Conservation (phyloP, 805 yeast species). For the Cyberlindnera sargentensis region DNA sequence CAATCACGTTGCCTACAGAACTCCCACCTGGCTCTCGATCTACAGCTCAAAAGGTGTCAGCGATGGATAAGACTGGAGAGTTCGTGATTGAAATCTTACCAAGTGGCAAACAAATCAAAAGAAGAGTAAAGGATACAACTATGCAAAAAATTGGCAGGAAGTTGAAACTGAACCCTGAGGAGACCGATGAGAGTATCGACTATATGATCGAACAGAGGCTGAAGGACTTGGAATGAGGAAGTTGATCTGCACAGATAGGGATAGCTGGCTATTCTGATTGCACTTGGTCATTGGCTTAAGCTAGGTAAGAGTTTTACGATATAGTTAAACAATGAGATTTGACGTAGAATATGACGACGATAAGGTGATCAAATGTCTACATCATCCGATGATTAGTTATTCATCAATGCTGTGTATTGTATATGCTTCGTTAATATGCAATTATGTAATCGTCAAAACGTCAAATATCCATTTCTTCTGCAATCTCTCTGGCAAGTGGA, state of each 20-base stretch:
- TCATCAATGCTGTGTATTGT: background rate
- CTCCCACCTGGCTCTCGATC: constrained; percentile 42
- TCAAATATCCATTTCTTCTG: constrained; percentile 11
- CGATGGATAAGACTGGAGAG: constrained; percentile 20
- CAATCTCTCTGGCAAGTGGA: constrained; percentile 15
- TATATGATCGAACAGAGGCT: constrained; percentile 47
- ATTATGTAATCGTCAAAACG: background rate
- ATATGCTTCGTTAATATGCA: background rate
- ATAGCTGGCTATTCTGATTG: constrained; percentile 6
- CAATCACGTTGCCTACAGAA: constrained; percentile 31
- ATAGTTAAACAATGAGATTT: no score
- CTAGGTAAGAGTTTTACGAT: no score
- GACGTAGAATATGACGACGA: no score
- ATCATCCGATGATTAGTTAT: no score
- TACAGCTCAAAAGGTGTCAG: constrained; percentile 25
- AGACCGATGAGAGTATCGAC: constrained; percentile 39
- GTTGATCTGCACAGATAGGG: background rate
- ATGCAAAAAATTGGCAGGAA: constrained; percentile 31
- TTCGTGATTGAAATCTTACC: constrained; percentile 59
- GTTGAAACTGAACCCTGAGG: constrained; percentile 26
- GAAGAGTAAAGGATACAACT: constrained; percentile 24
- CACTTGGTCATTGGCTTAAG: no score
- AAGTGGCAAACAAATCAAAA: constrained; percentile 59
- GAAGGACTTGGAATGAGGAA: constrained; percentile 26
- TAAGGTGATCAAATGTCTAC: no score